Conservation (phyloP, 805 yeast species). For the Helenozyma rhizophorensis region DNA sequence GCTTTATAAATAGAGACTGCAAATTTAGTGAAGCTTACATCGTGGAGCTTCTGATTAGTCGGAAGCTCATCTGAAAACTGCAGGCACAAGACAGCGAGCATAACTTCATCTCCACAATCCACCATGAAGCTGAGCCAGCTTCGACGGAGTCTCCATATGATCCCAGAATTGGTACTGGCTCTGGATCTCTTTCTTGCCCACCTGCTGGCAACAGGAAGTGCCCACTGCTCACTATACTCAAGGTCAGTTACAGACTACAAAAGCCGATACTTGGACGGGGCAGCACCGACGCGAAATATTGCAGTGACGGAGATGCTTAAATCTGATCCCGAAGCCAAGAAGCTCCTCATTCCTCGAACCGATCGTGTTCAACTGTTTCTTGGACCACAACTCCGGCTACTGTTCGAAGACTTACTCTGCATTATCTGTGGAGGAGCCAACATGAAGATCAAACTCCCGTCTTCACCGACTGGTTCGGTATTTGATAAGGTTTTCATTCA, state of each 20-base stretch:
- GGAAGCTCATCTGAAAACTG: no score
- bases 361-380: slow-evolving; percentile 21
- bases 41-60: no score
- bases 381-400: slow-evolving; percentile 21
- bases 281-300: slow-evolving; percentile 1
- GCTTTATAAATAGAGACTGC: no score
- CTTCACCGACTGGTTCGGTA: slow-evolving; percentile 7
- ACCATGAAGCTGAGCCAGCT: no score
- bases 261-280: background rate
- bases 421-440: slow-evolving; percentile 29
- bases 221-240: no score
- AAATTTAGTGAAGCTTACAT: no score
- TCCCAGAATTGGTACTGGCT: slow-evolving; percentile 18
- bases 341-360: slow-evolving; percentile 10
- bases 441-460: slow-evolving; percentile 9
- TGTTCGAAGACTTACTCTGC: slow-evolving; percentile 22
- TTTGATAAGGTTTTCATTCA: slow-evolving; percentile 5
- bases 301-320: slow-evolving; percentile 5
- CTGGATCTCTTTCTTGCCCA: slow-evolving; percentile 18
- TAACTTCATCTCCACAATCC: no score
- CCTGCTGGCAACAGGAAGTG: background rate
- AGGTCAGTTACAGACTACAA: no score
- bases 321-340: slow-evolving; percentile 8
- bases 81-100: no score
- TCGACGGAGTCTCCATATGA: slow-evolving; percentile 7